Evolutionary conservation across 805 yeast species (phyloP), one percentile per base, ranked within the genome.

Genomic region (Cyberlindnera samutprakarnensis): DNA sequence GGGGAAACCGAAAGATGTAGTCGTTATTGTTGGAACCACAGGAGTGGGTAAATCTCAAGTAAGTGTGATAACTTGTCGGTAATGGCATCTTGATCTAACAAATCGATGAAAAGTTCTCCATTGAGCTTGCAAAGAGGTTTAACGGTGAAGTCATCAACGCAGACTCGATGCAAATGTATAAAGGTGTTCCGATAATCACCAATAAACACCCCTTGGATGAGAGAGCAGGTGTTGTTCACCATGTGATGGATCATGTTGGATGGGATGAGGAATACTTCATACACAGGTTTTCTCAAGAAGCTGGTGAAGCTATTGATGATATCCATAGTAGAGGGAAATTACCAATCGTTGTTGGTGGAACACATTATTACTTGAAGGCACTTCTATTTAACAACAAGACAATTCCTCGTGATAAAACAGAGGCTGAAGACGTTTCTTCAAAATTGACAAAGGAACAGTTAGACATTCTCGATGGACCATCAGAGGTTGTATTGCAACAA

Each of bases 131-230:
- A 9, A 66, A 72, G 43, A 67, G 68, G 18, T 68, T 81, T 32
- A 70, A 78, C 49, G 97, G 97, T 14, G 97, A 92, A 51, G 68
- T 92, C 41, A 82, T 92, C 41, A 92, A 92, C 56, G 95, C 95
- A 0, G 98, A 92, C 53, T 86, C 97, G 1, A 88, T 92, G 96
- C 98, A 92, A 57, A 82, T 92, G 66, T 92, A 92, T 56, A 59
- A 64, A 24, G 78, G 73, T 0, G 59, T 75, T 1, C 85, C 81
- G 11, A 72, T 74, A 9, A 85, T 92, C 38, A 84, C 98, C 12
- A 92, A 92, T 49, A 92, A 92, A 49, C 97, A 92, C 47, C 97
- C 98, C 0, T 38, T 80, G 1, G 62, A 60, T 0, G 96, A 90
- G 43, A 63, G 95, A 23, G 62, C 67, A 6, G 90, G 86, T 0